Base-by-base conservation (phyloP, 179 eudicot genomes). In the Silene vulgaris region DNA sequence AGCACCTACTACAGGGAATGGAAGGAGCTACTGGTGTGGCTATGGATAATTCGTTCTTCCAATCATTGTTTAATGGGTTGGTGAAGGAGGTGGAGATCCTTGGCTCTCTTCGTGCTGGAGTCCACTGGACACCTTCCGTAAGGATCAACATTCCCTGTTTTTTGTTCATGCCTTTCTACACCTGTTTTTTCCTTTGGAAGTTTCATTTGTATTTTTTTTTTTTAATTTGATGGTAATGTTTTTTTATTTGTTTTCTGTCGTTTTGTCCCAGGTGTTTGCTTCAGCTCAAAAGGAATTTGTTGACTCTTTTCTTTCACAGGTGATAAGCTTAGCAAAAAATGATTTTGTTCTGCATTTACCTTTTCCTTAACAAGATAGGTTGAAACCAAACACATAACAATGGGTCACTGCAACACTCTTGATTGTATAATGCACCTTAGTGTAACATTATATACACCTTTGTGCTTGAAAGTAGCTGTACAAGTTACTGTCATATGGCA, bases 51-150 rank as follows among this genome's bases (percentile, higher is more conserved):
- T 87, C 97, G 1, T 95, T 95, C 83, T 92, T 95, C 76, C 99
- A 95, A 76, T 89, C 99, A 59, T 76, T 95, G 81, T 93, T 95
- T 72, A 92, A 87, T 74, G 87, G 85, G 63, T 78, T 92, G 84
- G 87, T 90, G 83, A 92, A 90, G 87, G 97, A 90, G 48, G 89
- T 87, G 50, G 84, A 87, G 73, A 86, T 96, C 79, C 91, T 90
- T 76, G 99, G 99, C 74, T 90, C 96, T 9, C 87, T 96, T 81
- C 97, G 99, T 71, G 97, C 97, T 72, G 99, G 99, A 82, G 97
- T 90, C 43, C 93, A 93, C 71, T 96, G 99, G 99, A 96, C 99
- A 37, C 99, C 99, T 29, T 71, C 89, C 68, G 99, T 93, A 90
- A 63, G 93, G 80, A 75, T 73, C 54, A 6, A 29, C 11, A 72